phyloP scores from a whole-genome alignment of 1,284 basidiomycete genomes.

The Pholiota adiposa region DNA sequence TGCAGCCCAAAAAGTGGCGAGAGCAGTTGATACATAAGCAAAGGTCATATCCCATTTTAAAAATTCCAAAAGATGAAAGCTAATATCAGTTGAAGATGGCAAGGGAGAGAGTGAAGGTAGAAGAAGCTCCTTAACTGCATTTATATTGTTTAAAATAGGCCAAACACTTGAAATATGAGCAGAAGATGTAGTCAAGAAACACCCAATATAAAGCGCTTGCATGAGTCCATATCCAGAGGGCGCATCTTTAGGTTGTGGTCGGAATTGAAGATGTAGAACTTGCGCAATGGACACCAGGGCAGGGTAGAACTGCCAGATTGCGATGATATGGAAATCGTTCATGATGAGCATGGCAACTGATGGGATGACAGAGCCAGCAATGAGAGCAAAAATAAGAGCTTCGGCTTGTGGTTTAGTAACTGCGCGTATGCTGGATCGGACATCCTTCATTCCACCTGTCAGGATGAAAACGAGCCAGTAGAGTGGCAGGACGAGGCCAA shows the following conservation, averaged over 20 bases:
- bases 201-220: slow-evolving; percentile 33
- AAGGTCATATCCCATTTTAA: slow-evolving; percentile 48
- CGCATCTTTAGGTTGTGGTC: slow-evolving; percentile 25
- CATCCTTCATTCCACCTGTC: slow-evolving; percentile 25
- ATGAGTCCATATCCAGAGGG: slow-evolving; percentile 39
- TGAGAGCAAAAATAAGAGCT: slow-evolving; percentile 16
- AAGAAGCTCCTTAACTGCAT: slow-evolving; percentile 27
- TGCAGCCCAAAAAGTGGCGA: slow-evolving; percentile 46
- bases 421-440: slow-evolving; percentile 8
- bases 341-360: slow-evolving; percentile 24
- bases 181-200: slow-evolving; percentile 37
- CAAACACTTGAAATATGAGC: slow-evolving; percentile 38
- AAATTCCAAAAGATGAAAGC: slow-evolving; percentile 32
- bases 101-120: slow-evolving; percentile 27
- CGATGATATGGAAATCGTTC: slow-evolving; percentile 24
- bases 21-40: slow-evolving; percentile 32
- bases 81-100: slow-evolving; percentile 17
- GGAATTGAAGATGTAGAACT: slow-evolving; percentile 27
- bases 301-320: slow-evolving; percentile 28
- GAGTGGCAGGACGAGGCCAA: slow-evolving; percentile 39
- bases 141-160: slow-evolving; percentile 31
- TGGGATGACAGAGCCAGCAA: slow-evolving; percentile 22
- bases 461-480: slow-evolving; percentile 41
- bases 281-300: slow-evolving; percentile 21
- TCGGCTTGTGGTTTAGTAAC: slow-evolving; percentile 31